Evolutionary conservation across 2,329 filamentous ascomycete genomes (phyloP), one percentile per base, ranked within the genome.

Genomic region (Colletotrichum falcatum): DNA sequence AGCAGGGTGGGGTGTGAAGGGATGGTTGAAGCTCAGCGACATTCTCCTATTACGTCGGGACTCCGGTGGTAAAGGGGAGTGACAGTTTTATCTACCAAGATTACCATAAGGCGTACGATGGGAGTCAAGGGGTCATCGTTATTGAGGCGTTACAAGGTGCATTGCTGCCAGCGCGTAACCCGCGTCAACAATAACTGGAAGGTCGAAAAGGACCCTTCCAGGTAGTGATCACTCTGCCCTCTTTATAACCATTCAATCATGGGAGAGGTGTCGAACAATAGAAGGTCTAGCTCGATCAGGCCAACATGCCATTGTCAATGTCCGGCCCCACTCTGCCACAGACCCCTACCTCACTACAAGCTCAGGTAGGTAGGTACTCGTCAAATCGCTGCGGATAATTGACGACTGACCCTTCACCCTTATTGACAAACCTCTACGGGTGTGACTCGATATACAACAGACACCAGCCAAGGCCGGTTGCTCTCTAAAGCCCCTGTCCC

Each of bases 1-100:
- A 58, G 88, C 89, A 26, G 94, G 94, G 1, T 97, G 94, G 94
- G 94, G 94, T 35, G 92, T 91, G 16, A 96, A 95, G 79, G 93
- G 92, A 1, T 82, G 84, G 64, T 83, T 97, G 35, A 89, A 85
- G 74, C 78, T 97, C 44, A 82, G 82, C 18, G 89, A 89, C 73
- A 93, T 97, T 49, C 78, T 95, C 73, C 85, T 85, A 11, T 76
- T 93, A 72, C 84, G 87, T 67, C 83, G 86, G 61, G 83, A 66
- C 18, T 5, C 54, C 3, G 12, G 51, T 8, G 35, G 44, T 16
- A 26, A 37, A 23, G 12, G 33, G 30, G 14, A 59, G n/a, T 56
- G 30, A 16, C 30, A 12, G 11, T 8, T 30, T 28, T 11, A 20
- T 61, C 28, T 26, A 26, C 7, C 28, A 26, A 7, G 14, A 28